Percentiles rank a stretch among this genome's conserved stretches.
These are phyloP conservation scores for Fonsecaea nubica DNA, from an alignment of 2,329 filamentous ascomycete species.

Conservation along the genomic window DNA sequence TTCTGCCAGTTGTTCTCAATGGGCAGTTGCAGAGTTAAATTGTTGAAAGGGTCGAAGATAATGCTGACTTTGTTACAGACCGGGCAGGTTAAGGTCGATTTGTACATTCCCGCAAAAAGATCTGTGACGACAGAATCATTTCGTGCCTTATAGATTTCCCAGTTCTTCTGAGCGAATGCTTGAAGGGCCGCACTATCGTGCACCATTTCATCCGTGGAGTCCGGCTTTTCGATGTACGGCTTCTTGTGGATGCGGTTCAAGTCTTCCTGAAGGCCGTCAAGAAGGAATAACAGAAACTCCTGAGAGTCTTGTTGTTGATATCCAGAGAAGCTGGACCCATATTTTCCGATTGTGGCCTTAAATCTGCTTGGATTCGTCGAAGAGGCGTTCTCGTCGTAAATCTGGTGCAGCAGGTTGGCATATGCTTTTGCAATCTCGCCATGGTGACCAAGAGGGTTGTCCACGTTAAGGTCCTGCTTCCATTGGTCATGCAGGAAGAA, in stretches of 20 bases:
- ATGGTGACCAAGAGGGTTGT: slow-evolving; percentile 83
- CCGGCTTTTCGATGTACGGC: slow-evolving; percentile 95
- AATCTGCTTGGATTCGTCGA: slow-evolving; percentile 80
- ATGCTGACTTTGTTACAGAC: slow-evolving; percentile 94
- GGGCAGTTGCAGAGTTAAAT: slow-evolving; percentile 87
- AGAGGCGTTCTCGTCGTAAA: slow-evolving; percentile 74
- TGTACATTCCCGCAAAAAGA: slow-evolving; percentile 96
- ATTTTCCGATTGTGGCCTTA: slow-evolving; percentile 80
- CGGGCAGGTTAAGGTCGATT: slow-evolving; percentile 93
- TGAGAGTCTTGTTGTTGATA: slow-evolving; percentile 98
- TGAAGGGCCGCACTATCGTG: slow-evolving; percentile 79
- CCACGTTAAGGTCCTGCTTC: slow-evolving; percentile 79
- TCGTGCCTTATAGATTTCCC: slow-evolving; percentile 87
- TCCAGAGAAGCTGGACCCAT: slow-evolving; percentile 85
- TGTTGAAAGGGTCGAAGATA: slow-evolving; percentile 97
- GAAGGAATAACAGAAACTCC: slow-evolving; percentile 91
- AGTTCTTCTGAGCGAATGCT: slow-evolving; percentile 84
- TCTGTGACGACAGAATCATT: slow-evolving; percentile 97
- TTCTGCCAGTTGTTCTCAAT: slow-evolving; percentile 82
- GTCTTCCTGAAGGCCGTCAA: slow-evolving; percentile 94
- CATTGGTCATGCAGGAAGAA: slow-evolving; percentile 83
- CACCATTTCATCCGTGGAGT: slow-evolving; percentile 96
- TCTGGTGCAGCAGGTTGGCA: slow-evolving; percentile 73
- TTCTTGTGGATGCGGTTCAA: slow-evolving; percentile 93
- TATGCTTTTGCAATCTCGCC: slow-evolving; percentile 89